phyloP scores from a whole-genome alignment of 2,329 filamentous ascomycete species.

The Colletotrichum orchidophilum region DNA sequence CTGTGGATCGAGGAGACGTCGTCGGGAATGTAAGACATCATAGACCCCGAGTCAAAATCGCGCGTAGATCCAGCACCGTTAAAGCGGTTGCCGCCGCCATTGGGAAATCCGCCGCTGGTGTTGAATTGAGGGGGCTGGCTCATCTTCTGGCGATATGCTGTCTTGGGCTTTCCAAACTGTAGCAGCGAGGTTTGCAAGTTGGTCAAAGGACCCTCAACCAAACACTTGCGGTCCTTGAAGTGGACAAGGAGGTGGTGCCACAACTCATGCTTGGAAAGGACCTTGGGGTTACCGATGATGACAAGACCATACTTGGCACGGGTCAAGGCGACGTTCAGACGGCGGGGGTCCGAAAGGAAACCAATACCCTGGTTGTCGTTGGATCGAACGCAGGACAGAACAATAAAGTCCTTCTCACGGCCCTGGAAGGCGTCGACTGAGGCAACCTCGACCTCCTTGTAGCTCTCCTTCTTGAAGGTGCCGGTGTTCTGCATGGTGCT shows the following conservation, averaged over 20 bases:
- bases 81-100: slow-evolving; percentile 38
- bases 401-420: slow-evolving; percentile 98
- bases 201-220: slow-evolving; percentile 93
- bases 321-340: slow-evolving; percentile 95
- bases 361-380: slow-evolving; percentile 99
- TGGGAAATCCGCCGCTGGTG: slow-evolving; percentile 43
- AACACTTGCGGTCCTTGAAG: slow-evolving; percentile 95
- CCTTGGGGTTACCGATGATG: slow-evolving; percentile 97
- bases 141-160: slow-evolving; percentile 91
- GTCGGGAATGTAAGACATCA: slow-evolving; percentile 95
- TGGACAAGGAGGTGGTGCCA: slow-evolving; percentile 96
- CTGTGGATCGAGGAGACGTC: slow-evolving; percentile 97
- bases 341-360: slow-evolving; percentile 96
- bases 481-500: slow-evolving; percentile 99
- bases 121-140: slow-evolving; percentile 76
- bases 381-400: slow-evolving; percentile 95
- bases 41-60: slow-evolving; percentile 82
- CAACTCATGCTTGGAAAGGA: slow-evolving; percentile 95
- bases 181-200: slow-evolving; percentile 96
- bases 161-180: slow-evolving; percentile 94
- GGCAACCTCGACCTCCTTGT: slow-evolving; percentile 98
- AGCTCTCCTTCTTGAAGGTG: slow-evolving; percentile 97
- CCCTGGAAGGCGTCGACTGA: slow-evolving; percentile 99
- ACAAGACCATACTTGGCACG: slow-evolving; percentile 97
- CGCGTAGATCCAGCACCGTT: slow-evolving; percentile 46